These are phyloP conservation scores for Copromyces sp. DNA, from an alignment of 495 filamentous ascomycete species.

Conservation along the genomic window DNA sequence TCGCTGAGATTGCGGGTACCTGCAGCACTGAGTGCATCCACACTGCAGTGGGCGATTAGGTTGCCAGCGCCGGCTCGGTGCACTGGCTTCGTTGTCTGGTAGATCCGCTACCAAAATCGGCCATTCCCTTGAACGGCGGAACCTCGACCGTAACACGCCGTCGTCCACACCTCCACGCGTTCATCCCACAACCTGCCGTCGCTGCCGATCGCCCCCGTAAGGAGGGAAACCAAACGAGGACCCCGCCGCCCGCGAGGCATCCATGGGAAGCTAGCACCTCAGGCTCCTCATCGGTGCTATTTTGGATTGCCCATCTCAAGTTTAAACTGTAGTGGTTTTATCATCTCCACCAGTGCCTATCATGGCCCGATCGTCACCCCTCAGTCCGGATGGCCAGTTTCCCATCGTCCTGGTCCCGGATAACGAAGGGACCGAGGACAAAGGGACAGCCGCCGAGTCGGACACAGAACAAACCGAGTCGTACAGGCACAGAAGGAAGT, in stretches of 20 bases:
- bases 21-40: neutral
- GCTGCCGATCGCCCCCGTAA: neutral
- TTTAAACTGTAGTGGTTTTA: neutral
- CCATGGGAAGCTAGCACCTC: neutral
- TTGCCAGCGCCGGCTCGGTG: neutral
- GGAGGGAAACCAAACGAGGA: neutral
- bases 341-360: neutral
- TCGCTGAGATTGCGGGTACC: neutral
- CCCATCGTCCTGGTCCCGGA: constrained; percentile 17
- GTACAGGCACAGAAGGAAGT: constrained; percentile 1
- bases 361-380: neutral
- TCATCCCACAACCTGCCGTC: neutral
- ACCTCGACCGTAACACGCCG: neutral
- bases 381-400: constrained; percentile 11
- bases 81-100: neutral
- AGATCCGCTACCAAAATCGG: neutral
- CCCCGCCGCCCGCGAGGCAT: neutral
- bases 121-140: neutral
- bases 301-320: neutral
- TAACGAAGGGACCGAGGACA: constrained; percentile 1
- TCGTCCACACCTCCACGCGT: neutral
- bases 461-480: constrained; percentile 5
- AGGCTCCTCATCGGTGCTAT: neutral
- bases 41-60: neutral
- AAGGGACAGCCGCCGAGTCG: constrained; percentile 1